Conservation (phyloP, 192 early-diverging fungal species). For the Backusella sp. region DNA sequence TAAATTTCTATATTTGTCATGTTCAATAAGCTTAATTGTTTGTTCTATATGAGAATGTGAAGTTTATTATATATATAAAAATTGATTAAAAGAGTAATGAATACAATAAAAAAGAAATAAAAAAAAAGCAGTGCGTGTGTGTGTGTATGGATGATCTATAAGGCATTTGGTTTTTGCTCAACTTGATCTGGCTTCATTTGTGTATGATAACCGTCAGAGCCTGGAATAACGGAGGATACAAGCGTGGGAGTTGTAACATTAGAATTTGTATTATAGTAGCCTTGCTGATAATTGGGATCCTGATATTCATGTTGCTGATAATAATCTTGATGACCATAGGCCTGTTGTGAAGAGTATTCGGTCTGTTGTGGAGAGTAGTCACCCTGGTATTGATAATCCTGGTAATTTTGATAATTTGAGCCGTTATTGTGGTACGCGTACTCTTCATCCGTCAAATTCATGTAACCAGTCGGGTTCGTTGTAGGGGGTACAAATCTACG, state of each 20-base stretch:
- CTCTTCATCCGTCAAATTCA: conserved; percentile 25
- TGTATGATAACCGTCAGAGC: background rate
- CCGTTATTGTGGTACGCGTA: conserved; percentile 1
- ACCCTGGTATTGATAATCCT: background rate
- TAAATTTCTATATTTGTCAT: background rate
- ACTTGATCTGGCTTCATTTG: conserved; percentile 13
- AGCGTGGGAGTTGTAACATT: conserved; percentile 10
- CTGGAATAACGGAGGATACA: background rate
- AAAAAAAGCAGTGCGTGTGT: background rate
- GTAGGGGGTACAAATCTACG: conserved; percentile 20
- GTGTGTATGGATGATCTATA: background rate
- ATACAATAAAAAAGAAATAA: background rate
- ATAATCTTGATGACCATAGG: background rate
- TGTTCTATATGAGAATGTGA: background rate
- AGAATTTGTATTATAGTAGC: background rate
- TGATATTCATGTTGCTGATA: background rate
- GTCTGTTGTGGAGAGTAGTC: background rate
- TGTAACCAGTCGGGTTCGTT: conserved; percentile 10
- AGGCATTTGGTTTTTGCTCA: conserved; percentile 10
- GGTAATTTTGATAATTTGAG: background rate
- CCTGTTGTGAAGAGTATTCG: background rate
- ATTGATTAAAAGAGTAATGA: background rate
- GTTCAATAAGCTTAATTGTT: background rate
- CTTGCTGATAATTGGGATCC: background rate
- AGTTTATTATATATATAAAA: conserved; percentile 6